phyloP scores from a whole-genome alignment of 2,329 filamentous ascomycete species.

The Fusarium abutilonis region DNA sequence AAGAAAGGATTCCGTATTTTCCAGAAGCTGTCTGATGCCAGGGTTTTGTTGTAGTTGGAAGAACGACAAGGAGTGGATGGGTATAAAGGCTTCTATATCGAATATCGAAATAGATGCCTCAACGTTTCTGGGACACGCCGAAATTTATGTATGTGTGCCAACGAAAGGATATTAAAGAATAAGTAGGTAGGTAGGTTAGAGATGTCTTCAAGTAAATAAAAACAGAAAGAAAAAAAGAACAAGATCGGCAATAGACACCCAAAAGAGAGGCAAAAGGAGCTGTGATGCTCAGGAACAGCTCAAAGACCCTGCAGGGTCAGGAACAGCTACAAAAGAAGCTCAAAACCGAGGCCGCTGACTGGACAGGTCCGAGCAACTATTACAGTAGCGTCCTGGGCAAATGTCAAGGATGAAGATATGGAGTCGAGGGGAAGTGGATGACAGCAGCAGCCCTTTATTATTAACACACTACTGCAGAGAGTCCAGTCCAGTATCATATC shows the following conservation, averaged over 20 bases:
- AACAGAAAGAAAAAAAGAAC: constrained; percentile 9
- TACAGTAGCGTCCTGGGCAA: neutral
- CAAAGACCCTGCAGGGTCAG: constrained; percentile 4
- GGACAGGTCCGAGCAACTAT: constrained; percentile 8
- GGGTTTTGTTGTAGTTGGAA: neutral
- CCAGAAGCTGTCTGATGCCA: constrained; percentile 23
- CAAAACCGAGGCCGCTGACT: constrained; percentile 5
- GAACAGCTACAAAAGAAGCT: constrained; percentile 1
- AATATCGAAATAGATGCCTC: no score
- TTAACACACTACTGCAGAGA: neutral
- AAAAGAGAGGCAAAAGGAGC: constrained; percentile 10
- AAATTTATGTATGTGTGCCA: neutral
- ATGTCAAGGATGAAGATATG: constrained; percentile 20
- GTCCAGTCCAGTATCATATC: constrained; percentile 32
- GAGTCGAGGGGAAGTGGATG: constrained; percentile 5
- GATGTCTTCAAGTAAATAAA: neutral
- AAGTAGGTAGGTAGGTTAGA: no score
- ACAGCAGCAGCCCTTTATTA: constrained; percentile 22
- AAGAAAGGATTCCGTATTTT: constrained; percentile 20
- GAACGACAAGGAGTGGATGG: neutral
- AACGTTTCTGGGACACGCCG: neutral
- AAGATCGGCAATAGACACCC: constrained; percentile 21
- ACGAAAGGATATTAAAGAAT: neutral
- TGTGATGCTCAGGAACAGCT: constrained; percentile 5
- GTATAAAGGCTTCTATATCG: neutral